Evolutionary conservation across 176 grass and related monocot genomes (phyloP).

Genomic region (Phoenix roebelenii): DNA sequence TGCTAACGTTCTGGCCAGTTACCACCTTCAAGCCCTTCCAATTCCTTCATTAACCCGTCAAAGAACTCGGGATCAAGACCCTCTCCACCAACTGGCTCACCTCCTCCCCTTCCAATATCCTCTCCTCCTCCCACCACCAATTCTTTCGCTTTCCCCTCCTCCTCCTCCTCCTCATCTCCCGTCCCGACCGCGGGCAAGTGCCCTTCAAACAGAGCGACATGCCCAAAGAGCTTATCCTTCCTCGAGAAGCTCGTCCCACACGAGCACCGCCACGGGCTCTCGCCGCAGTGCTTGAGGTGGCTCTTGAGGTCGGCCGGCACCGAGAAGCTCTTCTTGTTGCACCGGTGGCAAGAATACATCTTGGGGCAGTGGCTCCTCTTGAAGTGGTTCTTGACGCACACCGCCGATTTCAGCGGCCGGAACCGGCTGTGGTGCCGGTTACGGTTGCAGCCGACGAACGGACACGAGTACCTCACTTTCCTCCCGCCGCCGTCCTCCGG

Average conservation of each 20-base stretch:
- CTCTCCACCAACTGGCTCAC: constrained; percentile 18
- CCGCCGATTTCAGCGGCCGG: constrained; percentile 79
- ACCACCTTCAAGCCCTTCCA: constrained; percentile 30
- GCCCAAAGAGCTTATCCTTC: constrained; percentile 97
- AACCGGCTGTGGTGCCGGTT: constrained; percentile 75
- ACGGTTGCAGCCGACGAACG: constrained; percentile 67
- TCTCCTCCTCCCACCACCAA: constrained; percentile 8
- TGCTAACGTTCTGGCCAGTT: constrained; percentile 21
- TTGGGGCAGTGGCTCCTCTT: constrained; percentile 96
- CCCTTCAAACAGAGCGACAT: constrained; percentile 83
- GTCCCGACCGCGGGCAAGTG: constrained; percentile 51
- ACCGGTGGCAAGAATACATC: constrained; percentile 67
- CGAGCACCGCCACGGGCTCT: constrained; percentile 82
- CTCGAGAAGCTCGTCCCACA: constrained; percentile 96
- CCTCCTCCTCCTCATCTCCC: neutral
- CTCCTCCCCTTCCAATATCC: constrained; percentile 22
- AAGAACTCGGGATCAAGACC: constrained; percentile 62
- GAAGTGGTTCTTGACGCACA: constrained; percentile 90
- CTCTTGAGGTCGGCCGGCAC: constrained; percentile 76
- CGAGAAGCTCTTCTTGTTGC: constrained; percentile 83
- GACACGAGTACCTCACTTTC: constrained; percentile 77
- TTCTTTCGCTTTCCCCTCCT: constrained; percentile 13
- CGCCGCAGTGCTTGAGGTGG: constrained; percentile 87
- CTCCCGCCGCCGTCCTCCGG: constrained; percentile 18
- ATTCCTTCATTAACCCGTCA: constrained; percentile 67